Conservation (phyloP, 2,329 filamentous ascomycete species). For the Cryphonectria parasitica region DNA sequence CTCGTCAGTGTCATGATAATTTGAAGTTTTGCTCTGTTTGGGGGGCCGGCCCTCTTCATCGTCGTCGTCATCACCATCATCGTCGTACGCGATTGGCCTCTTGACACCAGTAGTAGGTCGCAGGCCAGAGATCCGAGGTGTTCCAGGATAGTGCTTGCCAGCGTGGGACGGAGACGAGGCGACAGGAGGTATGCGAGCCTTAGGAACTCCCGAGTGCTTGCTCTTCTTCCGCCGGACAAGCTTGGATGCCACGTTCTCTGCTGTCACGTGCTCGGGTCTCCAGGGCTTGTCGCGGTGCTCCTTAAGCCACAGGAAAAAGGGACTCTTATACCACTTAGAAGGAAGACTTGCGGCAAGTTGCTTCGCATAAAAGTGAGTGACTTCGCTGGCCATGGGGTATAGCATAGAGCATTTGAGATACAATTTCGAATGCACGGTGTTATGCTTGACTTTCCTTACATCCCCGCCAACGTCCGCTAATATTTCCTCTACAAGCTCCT, state of each 20-base stretch:
- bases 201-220: neutral
- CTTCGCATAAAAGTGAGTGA: conserved; percentile 50
- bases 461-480: conserved; percentile 38
- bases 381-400: conserved; percentile 42
- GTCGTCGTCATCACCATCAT: conserved; percentile 35
- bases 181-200: neutral
- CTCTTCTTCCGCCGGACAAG: conserved; percentile 34
- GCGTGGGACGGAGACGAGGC: conserved; percentile 34
- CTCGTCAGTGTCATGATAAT: conserved; percentile 41
- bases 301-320: conserved; percentile 42
- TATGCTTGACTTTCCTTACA: conserved; percentile 35
- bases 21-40: conserved; percentile 42
- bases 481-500: conserved; percentile 35
- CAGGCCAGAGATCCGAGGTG: conserved; percentile 19
- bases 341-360: conserved; percentile 44
- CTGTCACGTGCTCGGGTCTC: conserved; percentile 34
- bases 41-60: conserved; percentile 42
- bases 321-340: conserved; percentile 39
- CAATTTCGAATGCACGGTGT: conserved; percentile 40
- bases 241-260: conserved; percentile 32
- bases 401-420: conserved; percentile 48
- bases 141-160: conserved; percentile 29
- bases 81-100: conserved; percentile 37
- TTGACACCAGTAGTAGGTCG: conserved; percentile 19
- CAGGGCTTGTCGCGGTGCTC: conserved; percentile 36